Conservation (phyloP, 805 yeast species). For the Myxozyma udenii region DNA sequence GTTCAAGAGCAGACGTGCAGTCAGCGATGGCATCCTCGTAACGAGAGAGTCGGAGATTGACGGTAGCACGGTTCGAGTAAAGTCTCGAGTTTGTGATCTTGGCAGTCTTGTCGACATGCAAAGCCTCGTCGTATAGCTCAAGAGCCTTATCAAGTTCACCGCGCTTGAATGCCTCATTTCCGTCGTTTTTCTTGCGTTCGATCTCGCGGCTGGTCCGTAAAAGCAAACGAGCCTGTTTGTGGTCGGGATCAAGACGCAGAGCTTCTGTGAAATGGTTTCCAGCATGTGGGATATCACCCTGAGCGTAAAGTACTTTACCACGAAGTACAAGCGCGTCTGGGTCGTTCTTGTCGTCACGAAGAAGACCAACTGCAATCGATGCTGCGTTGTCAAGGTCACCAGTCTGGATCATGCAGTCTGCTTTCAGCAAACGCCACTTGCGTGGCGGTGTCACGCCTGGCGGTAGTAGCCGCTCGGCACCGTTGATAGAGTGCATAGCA, state of each 20-base stretch:
- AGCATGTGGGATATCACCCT: slow-evolving; percentile 42
- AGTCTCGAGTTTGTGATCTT: slow-evolving; percentile 49
- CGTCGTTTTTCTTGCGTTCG: slow-evolving; percentile 45
- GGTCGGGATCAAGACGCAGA: slow-evolving; percentile 44
- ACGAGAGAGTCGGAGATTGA: slow-evolving; percentile 70
- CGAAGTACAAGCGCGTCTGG: slow-evolving; percentile 43
- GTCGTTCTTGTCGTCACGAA: slow-evolving; percentile 40
- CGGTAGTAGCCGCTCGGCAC: slow-evolving; percentile 41
- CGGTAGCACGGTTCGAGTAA: slow-evolving; percentile 86
- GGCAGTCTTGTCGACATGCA: slow-evolving; percentile 56
- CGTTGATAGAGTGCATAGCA: slow-evolving; percentile 40
- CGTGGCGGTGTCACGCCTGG: slow-evolving; percentile 37
- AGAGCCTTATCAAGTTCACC: slow-evolving; percentile 64
- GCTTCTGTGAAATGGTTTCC: slow-evolving; percentile 42
- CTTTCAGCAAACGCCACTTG: slow-evolving; percentile 38
- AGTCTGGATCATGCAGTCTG: slow-evolving; percentile 33
- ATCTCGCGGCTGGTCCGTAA: slow-evolving; percentile 38
- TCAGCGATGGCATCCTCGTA: slow-evolving; percentile 77
- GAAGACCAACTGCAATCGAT: slow-evolving; percentile 38
- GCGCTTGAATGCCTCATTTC: slow-evolving; percentile 67
- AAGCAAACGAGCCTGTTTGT: slow-evolving; percentile 37
- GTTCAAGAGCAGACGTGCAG: slow-evolving; percentile 62
- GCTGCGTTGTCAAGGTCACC: slow-evolving; percentile 41
- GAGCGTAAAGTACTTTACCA: slow-evolving; percentile 39
- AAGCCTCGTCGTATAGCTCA: slow-evolving; percentile 70